Base-by-base conservation (phyloP, 192 early-diverging fungal genomes). In the Backusella mclennaniae region DNA sequence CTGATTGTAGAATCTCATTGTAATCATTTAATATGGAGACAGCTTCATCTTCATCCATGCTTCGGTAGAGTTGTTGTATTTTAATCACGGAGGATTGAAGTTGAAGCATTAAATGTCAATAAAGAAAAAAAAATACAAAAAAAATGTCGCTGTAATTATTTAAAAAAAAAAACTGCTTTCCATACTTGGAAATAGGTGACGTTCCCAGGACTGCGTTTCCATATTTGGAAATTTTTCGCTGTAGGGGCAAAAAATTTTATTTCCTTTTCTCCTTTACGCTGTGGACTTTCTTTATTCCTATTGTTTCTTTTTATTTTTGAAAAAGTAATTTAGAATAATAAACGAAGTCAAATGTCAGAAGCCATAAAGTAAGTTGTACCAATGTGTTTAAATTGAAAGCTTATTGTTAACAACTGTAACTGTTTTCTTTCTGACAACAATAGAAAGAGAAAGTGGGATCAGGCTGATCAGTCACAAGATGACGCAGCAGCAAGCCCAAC, bases 1-100 rank as follows among this genome's bases (percentile, higher is more conserved):
- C 94, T 11, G 94, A 88, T 76, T 93, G 89, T 59, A 94, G 87
- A 44, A 94, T 88, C 39, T 95, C 92, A 73, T 85, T 84, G 80
- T 91, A 93, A 66, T 96, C 94, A 75, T 89, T 88, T 35, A 89
- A 84, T 71, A 80, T 70, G 74, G 87, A 74, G 21, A 75, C 35
- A 1, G 76, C 80, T 46, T 82, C 76, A 67, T 82, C 76, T 29
- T 80, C 33, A 29, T 68, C 41, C 74, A 76, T 76, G 33, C 36
- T 76, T 35, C 35, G 39, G 36, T 76, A 67, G n/a, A 31, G 67
- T 67, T 31, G 35, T 38, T 67, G 31, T 67, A 35, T 35, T 67
- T 67, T 67, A 67, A 67, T 35, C 33, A 67, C 17, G 17, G 33
- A 67, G 19, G 35, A 67, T 35, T 17, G 33, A 33, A 69, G 67